phyloP scores from a whole-genome alignment of 2,329 filamentous ascomycete genomes.

The Colletotrichum falcatum region DNA sequence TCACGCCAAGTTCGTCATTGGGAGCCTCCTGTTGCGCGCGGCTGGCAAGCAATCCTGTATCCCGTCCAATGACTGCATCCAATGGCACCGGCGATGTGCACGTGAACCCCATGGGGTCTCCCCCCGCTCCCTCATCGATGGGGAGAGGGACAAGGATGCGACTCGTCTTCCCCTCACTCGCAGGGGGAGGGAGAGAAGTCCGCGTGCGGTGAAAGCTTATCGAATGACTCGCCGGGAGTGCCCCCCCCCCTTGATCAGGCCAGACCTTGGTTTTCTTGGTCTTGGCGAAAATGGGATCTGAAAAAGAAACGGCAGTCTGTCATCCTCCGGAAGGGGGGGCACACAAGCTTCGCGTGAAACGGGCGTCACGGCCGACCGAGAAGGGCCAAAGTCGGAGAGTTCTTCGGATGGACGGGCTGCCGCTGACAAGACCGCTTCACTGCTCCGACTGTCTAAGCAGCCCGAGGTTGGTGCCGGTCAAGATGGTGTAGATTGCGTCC shows the following conservation, averaged over 20 bases:
- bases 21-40: too few species aligned
- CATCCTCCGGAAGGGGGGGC: too few species aligned
- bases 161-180: slow-evolving; percentile 3
- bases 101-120: slow-evolving; percentile 8
- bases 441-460: slow-evolving; percentile 26
- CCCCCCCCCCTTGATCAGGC: not conserved
- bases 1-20: slow-evolving; percentile 22
- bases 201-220: not conserved
- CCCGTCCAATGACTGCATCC: slow-evolving; percentile 18
- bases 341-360: not conserved
- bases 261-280: not conserved
- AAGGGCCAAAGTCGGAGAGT: not conserved
- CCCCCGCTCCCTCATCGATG: not conserved
- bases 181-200: slow-evolving; percentile 13
- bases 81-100: not conserved
- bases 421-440: not conserved
- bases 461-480: slow-evolving; percentile 48
- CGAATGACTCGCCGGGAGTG: slow-evolving; percentile 11
- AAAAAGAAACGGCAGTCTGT: too few species aligned
- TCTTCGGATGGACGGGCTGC: not conserved
- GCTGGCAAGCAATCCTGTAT: too few species aligned
- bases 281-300: not conserved
- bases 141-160: not conserved
- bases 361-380: not conserved
- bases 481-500: slow-evolving; percentile 52